Conservation (phyloP, 176 grass and related monocot genomes). For the Leersia perrieri region DNA sequence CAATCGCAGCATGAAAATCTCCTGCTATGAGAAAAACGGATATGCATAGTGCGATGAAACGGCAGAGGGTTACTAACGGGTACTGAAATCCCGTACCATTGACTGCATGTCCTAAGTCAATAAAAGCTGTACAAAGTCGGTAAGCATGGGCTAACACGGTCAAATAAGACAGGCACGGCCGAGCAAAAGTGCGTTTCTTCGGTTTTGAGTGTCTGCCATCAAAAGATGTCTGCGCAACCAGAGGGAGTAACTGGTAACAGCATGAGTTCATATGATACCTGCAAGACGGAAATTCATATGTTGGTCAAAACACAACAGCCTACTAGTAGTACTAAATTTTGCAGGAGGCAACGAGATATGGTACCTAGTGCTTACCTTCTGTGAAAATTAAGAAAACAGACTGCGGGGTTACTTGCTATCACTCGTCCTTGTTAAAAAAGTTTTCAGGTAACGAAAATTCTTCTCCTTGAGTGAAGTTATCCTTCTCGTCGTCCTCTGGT, state of each 20-base stretch:
- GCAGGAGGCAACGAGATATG: not conserved
- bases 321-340: not conserved
- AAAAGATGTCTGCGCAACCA: not conserved
- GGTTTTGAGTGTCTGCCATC: not conserved
- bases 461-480: constrained; percentile 56
- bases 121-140: constrained; percentile 34
- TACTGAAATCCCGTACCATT: not conserved
- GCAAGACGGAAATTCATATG: not conserved
- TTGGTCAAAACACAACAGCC: not conserved
- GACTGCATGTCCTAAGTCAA: not conserved
- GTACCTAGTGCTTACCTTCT: not conserved
- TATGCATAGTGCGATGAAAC: too few relatives aligned
- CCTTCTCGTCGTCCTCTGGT: constrained; percentile 79
- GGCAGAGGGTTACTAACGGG: not conserved
- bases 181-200: constrained; percentile 1
- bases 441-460: constrained; percentile 81
- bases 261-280: not conserved
- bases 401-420: not conserved
- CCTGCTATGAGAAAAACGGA: too few relatives aligned
- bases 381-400: not conserved
- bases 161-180: not conserved
- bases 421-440: constrained; percentile 68
- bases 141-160: not conserved
- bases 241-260: not conserved
- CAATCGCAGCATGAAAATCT: too few relatives aligned